Conservation (phyloP, 305 asterid genomes). For the Solanum hybrid region DNA sequence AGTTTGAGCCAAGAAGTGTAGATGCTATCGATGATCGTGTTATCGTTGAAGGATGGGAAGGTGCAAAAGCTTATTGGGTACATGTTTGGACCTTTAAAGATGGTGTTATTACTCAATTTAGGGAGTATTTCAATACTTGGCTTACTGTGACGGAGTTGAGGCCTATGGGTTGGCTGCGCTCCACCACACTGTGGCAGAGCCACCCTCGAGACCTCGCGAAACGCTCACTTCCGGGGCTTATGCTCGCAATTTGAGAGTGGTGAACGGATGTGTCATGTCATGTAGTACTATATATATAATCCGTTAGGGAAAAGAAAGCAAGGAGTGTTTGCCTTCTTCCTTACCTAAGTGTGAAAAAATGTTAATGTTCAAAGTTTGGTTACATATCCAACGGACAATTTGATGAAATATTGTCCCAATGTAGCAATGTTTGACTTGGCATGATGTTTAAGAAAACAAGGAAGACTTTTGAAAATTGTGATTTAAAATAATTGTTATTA, state of each 20-base stretch:
- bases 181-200: constrained; percentile 68
- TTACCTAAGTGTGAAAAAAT: not conserved
- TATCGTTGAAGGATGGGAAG: constrained; percentile 85
- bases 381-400: not conserved
- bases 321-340: not conserved
- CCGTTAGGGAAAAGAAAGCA: not conserved
- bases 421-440: not conserved
- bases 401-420: not conserved
- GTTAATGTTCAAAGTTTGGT: not conserved
- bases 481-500: not conserved
- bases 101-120: constrained; percentile 54
- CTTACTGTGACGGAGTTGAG: constrained; percentile 56
- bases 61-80: constrained; percentile 61
- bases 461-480: not conserved
- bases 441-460: not conserved
- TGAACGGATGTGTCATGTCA: not conserved
- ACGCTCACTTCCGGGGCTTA: constrained; percentile 55
- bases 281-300: not conserved
- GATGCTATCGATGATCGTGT: constrained; percentile 52
- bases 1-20: constrained; percentile 46
- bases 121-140: constrained; percentile 77
- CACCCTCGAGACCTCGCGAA: constrained; percentile 55
- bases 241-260: constrained; percentile 46
- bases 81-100: constrained; percentile 61
- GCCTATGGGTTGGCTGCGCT: constrained; percentile 17